These are phyloP conservation scores for Pleurotus sapidus DNA, from an alignment of 768 basidiomycete species.

Conservation along the genomic window DNA sequence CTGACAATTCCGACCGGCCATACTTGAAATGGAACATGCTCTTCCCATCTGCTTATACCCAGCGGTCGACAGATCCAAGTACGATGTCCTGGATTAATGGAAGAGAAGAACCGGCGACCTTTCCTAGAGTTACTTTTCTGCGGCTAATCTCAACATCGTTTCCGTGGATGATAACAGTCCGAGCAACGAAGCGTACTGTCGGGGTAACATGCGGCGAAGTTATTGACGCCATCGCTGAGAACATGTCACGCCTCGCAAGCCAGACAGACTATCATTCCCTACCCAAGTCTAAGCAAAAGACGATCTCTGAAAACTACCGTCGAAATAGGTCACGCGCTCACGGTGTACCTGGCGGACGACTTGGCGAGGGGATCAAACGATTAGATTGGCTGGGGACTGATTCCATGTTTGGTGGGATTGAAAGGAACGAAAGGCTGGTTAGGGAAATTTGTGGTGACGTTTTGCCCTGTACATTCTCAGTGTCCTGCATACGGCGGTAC, in stretches of 20 bases:
- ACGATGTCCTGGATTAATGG: slow-evolving; percentile 67
- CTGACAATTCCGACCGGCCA: slow-evolving; percentile 37
- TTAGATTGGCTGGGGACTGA: slow-evolving; percentile 63
- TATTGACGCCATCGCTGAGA: slow-evolving; percentile 48
- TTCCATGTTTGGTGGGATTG: slow-evolving; percentile 65
- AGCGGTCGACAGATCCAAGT: slow-evolving; percentile 57
- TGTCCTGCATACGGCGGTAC: slow-evolving; percentile 48
- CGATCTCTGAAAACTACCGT: slow-evolving; percentile 51
- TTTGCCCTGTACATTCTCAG: slow-evolving; percentile 57
- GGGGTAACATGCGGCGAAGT: slow-evolving; percentile 72
- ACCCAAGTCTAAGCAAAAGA: slow-evolving; percentile 28
- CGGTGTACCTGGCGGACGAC: slow-evolving; percentile 66
- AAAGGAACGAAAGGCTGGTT: slow-evolving; percentile 39
- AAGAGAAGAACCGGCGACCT: slow-evolving; percentile 61
- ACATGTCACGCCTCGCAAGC: slow-evolving; percentile 48
- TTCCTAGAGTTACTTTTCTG: slow-evolving; percentile 53
- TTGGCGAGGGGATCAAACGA: slow-evolving; percentile 60
- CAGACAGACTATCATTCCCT: slow-evolving; percentile 52
- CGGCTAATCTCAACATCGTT: slow-evolving; percentile 50
- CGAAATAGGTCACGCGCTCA: slow-evolving; percentile 63
- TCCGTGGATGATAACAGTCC: slow-evolving; percentile 54
- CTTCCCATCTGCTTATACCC: slow-evolving; percentile 56
- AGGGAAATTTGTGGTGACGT: slow-evolving; percentile 41
- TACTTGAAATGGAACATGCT: slow-evolving; percentile 77
- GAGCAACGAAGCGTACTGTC: slow-evolving; percentile 36